These are phyloP conservation scores for Neurospora cerealis DNA, from an alignment of 495 filamentous ascomycete species.

Conservation along the genomic window DNA sequence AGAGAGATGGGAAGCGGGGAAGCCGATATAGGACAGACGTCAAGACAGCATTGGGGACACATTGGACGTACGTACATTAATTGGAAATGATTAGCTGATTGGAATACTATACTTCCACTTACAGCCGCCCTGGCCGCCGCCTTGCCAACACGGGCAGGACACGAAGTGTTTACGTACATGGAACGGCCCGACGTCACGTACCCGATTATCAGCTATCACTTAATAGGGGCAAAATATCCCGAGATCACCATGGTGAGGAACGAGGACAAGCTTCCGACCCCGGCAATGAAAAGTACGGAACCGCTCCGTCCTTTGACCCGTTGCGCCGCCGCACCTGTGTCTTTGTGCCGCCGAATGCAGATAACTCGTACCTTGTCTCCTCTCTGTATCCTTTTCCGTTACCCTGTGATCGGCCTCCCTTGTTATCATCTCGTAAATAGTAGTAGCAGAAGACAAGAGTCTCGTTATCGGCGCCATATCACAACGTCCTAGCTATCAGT, in stretches of 20 bases:
- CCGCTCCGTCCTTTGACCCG: neutral
- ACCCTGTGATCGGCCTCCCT: neutral
- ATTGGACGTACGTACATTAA: neutral
- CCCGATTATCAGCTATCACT: neutral
- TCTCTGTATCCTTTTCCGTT: neutral
- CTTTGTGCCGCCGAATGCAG: neutral
- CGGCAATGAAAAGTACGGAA: neutral
- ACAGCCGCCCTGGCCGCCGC: neutral
- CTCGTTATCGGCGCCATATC: neutral
- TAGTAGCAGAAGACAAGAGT: neutral
- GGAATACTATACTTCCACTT: neutral
- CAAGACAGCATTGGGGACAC: neutral
- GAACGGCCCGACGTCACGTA: neutral
- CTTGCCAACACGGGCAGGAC: neutral
- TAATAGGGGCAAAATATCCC: neutral
- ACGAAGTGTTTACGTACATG: neutral
- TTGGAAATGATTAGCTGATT: neutral
- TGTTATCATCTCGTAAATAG: neutral
- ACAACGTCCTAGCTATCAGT: neutral
- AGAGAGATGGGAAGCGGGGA: neutral
- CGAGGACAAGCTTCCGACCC: neutral
- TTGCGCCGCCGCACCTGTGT: neutral
- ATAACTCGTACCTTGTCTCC: neutral
- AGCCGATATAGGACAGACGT: neutral
- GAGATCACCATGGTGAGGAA: neutral